Percentiles rank a stretch among this genome's conserved stretches.
Evolutionary conservation across 2,329 filamentous ascomycete species (phyloP).

Genomic region (Botrytis fabae): DNA sequence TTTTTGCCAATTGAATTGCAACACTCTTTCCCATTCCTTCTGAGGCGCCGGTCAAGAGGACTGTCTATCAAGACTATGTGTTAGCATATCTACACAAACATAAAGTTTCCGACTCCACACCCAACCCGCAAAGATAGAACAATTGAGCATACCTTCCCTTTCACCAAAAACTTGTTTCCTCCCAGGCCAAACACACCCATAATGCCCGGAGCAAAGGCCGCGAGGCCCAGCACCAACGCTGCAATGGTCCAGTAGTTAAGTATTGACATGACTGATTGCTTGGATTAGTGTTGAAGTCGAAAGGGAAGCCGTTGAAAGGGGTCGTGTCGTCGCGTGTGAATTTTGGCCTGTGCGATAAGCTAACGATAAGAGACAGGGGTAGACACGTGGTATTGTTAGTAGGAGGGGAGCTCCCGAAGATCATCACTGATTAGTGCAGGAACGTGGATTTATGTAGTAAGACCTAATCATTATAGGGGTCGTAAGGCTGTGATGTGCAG

Average conservation of each 20-base stretch:
- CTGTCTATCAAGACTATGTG: conserved; percentile 58
- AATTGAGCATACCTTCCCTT: conserved; percentile 69
- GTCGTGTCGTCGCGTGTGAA: background rate
- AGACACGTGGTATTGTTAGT: background rate
- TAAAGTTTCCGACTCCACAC: too few relatives aligned
- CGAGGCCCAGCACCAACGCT: background rate
- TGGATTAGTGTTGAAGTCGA: background rate
- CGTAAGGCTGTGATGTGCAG: background rate
- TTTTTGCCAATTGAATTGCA: conserved; percentile 71
- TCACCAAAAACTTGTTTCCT: conserved; percentile 78
- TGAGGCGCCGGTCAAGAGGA: conserved; percentile 86
- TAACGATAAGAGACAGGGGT: background rate
- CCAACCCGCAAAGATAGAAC: background rate
- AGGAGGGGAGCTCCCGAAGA: background rate
- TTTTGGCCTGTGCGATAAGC: background rate
- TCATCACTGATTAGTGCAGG: background rate
- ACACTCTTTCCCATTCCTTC: conserved; percentile 85
- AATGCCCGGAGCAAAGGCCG: conserved; percentile 30
- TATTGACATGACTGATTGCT: background rate
- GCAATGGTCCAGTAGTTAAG: conserved; percentile 4
- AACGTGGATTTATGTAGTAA: background rate
- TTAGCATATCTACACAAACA: background rate
- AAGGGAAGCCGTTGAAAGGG: background rate
- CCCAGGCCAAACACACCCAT: conserved; percentile 67
- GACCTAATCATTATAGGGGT: background rate